Evolutionary conservation across 371 early-diverging fungal genomes (phyloP).

Genomic region (Mucor mucedo): DNA sequence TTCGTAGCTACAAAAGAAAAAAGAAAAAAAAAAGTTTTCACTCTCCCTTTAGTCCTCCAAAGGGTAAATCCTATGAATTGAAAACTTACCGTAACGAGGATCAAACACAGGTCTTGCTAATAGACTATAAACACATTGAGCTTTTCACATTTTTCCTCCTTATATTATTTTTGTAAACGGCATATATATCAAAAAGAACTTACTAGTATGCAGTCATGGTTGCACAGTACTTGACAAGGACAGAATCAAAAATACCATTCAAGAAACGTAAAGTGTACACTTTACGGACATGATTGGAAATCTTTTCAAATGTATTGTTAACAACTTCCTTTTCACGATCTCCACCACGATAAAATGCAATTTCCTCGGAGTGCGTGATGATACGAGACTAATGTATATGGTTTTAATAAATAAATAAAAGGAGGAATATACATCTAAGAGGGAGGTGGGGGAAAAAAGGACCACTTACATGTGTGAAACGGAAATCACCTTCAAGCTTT

Average conservation of each 20-base stretch:
- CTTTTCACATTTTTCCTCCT: not conserved
- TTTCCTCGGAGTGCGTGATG: constrained; percentile 86
- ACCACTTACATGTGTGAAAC: constrained; percentile 73
- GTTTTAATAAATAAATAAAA: not conserved
- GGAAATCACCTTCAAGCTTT: constrained; percentile 85
- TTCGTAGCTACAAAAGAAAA: constrained; percentile 44
- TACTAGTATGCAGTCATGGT: constrained; percentile 88
- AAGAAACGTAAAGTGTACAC: constrained; percentile 79
- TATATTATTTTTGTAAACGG: not conserved
- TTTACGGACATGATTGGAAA: constrained; percentile 79
- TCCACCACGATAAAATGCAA: constrained; percentile 86
- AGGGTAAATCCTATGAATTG: not conserved
- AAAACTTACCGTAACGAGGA: constrained; percentile 57
- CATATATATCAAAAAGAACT: constrained; percentile 21
- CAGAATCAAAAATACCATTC: constrained; percentile 83
- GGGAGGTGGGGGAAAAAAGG: no score
- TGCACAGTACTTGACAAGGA: constrained; percentile 88
- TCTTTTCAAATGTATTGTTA: constrained; percentile 70
- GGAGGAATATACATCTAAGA: no score
- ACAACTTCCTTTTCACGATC: constrained; percentile 77
- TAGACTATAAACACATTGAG: constrained; percentile 39
- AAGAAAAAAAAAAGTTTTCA: no score
- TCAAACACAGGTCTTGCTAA: constrained; percentile 84
- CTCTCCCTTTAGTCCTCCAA: no score
- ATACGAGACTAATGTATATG: constrained; percentile 65